Evolutionary conservation across 108 stramenopile species (phyloP).

Genomic region (Nitzschia putrida): DNA sequence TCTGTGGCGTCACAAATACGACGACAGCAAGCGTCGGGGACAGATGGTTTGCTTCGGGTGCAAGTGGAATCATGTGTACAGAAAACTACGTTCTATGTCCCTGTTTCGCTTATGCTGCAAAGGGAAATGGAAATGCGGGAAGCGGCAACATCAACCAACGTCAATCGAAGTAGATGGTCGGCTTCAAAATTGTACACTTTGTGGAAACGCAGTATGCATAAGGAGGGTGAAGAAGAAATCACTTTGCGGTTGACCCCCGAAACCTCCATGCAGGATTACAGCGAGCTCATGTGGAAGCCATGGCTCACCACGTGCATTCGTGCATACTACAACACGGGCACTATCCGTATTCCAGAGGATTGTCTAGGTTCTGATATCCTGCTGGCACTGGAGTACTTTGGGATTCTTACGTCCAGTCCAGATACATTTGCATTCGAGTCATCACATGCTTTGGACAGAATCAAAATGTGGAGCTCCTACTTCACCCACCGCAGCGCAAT

Average conservation of each 20-base stretch:
- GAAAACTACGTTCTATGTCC: conserved; percentile 30
- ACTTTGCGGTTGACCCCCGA: conserved; percentile 35
- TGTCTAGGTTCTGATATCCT: conserved; percentile 47
- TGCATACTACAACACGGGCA: conserved; percentile 41
- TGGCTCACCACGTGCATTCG: conserved; percentile 40
- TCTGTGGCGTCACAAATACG: not conserved
- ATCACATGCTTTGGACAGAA: conserved; percentile 17
- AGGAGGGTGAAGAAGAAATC: conserved; percentile 14
- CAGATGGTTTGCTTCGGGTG: conserved; percentile 19
- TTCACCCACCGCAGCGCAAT: conserved; percentile 36
- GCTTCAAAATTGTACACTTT: conserved; percentile 31
- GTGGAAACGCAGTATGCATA: conserved; percentile 23
- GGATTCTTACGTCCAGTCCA: conserved; percentile 43
- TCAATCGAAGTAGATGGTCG: conserved; percentile 32
- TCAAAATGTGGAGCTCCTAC: conserved; percentile 49
- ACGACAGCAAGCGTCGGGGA: conserved; percentile 3
- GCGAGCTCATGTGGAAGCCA: conserved; percentile 41
- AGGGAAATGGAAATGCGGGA: conserved; percentile 44
- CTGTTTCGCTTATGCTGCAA: conserved; percentile 39
- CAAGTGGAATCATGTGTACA: conserved; percentile 24
- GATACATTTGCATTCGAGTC: conserved; percentile 43
- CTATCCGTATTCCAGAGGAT: conserved; percentile 38
- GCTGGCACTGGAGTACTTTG: conserved; percentile 55
- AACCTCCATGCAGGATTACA: conserved; percentile 26
- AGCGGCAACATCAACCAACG: conserved; percentile 18